phyloP scores from a whole-genome alignment of 306 rosid genomes.

The Lagenaria siceraria region DNA sequence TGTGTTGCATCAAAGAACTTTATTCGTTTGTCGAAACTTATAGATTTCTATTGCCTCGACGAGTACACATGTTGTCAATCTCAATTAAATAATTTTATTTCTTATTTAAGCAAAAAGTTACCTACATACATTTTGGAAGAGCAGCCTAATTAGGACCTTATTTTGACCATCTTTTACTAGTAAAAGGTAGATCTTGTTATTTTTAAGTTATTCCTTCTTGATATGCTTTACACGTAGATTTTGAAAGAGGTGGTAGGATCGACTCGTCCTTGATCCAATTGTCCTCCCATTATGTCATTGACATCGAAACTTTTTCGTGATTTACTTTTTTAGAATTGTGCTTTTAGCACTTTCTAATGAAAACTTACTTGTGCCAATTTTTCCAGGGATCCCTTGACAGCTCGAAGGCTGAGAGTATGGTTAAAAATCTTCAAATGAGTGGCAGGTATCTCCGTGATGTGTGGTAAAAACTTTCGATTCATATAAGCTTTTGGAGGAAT shows the following conservation, averaged over 20 bases:
- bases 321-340: background rate
- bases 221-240: background rate
- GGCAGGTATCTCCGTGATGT: constrained; percentile 95
- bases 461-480: constrained; percentile 30
- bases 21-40: background rate
- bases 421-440: constrained; percentile 76
- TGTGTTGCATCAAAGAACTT: background rate
- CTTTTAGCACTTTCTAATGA: background rate
- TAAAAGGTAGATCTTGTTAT: background rate
- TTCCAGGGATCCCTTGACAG: constrained; percentile 77
- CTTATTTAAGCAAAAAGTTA: background rate
- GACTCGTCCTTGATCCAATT: background rate
- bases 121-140: background rate
- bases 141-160: background rate
- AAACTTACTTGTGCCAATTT: background rate
- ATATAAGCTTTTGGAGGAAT: background rate
- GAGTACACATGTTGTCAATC: background rate
- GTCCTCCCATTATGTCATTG: background rate
- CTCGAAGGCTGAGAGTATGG: constrained; percentile 88
- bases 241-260: too few relatives aligned
- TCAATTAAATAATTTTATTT: background rate
- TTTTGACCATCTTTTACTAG: background rate
- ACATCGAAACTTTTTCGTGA: background rate
- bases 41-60: background rate
- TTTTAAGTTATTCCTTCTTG: background rate